Conservation (phyloP, 352 stramenopile species). For the Phytopythium boreale region DNA sequence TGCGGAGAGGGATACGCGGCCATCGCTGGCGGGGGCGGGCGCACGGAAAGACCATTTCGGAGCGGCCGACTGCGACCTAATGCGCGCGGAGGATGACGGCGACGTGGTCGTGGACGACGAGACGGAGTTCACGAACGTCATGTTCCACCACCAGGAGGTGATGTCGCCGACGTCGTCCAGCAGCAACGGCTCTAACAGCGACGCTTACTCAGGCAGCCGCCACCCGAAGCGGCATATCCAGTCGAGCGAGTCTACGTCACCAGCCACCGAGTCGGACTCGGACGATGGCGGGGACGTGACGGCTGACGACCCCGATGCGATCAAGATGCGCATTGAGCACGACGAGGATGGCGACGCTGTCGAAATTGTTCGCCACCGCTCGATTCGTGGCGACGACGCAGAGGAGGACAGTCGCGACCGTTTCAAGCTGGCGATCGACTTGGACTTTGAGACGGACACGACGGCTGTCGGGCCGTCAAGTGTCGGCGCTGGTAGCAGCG, state of each 20-base stretch:
- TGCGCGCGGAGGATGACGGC: constrained; percentile 1
- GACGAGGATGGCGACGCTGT: constrained; percentile 25
- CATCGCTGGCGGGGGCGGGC: background rate
- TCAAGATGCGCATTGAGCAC: background rate
- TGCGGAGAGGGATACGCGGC: background rate
- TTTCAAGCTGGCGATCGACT: constrained; percentile 51
- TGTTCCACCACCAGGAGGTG: constrained; percentile 27
- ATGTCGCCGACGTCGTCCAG: constrained; percentile 58
- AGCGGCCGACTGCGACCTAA: background rate
- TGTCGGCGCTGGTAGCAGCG: background rate
- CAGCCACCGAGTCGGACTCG: constrained; percentile 30
- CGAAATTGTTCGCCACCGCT: constrained; percentile 35
- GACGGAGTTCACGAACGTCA: constrained; percentile 24
- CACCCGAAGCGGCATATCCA: constrained; percentile 6
- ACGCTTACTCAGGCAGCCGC: constrained; percentile 16
- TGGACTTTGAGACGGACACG: constrained; percentile 69
- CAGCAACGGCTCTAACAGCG: constrained; percentile 42
- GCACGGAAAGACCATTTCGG: constrained; percentile 1
- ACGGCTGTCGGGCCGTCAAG: constrained; percentile 16
- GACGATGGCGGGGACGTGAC: constrained; percentile 18
- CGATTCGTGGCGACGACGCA: constrained; percentile 12
- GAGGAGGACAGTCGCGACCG: constrained; percentile 31
- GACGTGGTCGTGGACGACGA: constrained; percentile 15
- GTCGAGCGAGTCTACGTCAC: constrained; percentile 17
- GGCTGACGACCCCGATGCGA: background rate